Base-by-base conservation (phyloP, 1,284 basidiomycete genomes). In the Porodaedalea pini region DNA sequence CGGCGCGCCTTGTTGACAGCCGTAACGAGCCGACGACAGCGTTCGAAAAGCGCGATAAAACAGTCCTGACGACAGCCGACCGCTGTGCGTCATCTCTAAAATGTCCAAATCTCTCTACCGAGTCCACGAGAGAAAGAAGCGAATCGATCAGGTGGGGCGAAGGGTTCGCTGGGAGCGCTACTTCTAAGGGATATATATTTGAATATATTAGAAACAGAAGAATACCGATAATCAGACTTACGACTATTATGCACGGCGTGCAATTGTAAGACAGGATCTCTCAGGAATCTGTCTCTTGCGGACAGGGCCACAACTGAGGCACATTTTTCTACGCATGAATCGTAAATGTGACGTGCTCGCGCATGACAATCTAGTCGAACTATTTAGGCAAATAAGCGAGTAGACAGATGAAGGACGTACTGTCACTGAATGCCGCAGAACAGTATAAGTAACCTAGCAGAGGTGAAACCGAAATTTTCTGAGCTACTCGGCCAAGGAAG, bases 391-490 rank as follows among this genome's bases (percentile, higher is more conserved):
- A 3, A 3, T 7, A 7, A 15, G 2, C 15, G 17, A 27, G 31
- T 32, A 2, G 10, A 11, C 40, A 37, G 11, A 27, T n/a, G 27
- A 39, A 43, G 10, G 39, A 53, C 57, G 34, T 43, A 58, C 57
- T 36, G 11, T 58, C 43, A 32, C 36, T 49, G 27, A 53, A 54
- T 5, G 31, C 7, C 19, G 43, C 37, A 15, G 52, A 54, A 40
- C 58, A 59, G 6, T 47, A 47, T 13, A 59, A 17, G 31, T 51
- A 41, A 27, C 4, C 13, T 27, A 55, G 44, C 34, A 55, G 13
- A 44, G 37, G n/a, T 8, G 58, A 59, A 11, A 27, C 34, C 8
- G 58, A 55, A 15, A 59, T 19, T 40, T 50, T 60, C 15, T 60
- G 48, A 40, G 54, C 49, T 27, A 60, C 25, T 23, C 58, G 48